Evolutionary conservation across 768 basidiomycete genomes (phyloP), one percentile per base, ranked within the genome.

Genomic region (Tylopilus vinaceipallidus): DNA sequence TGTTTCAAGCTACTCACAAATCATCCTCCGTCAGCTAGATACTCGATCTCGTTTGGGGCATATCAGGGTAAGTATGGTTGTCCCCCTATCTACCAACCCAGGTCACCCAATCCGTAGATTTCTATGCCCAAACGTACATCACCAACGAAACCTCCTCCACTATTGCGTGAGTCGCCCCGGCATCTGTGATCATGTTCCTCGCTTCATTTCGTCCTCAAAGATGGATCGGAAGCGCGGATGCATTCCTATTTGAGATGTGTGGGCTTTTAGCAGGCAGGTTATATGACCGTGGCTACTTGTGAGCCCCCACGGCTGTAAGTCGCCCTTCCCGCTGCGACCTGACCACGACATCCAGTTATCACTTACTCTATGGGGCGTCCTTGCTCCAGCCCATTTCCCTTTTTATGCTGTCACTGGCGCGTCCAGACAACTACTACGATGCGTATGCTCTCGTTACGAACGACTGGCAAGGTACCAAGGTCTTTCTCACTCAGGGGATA

Each of bases 241-340:
- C 79, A 10, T 73, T 76, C 45, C 62, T 81, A 16, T 64, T 75
- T 17, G 62, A 80, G 30, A 67, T 73, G 2, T 66, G 68, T 33
- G 78, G 79, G 1, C 60, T 79, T 23, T 44, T 76, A 37, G 68
- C 73, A 4, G 81, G 81, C 12, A 69, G 75, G 40, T 61, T 74
- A 6, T 79, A 78, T 55, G 81, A 82, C 42, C 69, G 69, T 19
- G 81, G 81, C 43, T 76, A 79, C 60, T 79, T 79, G 76, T 75
- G 56, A 56, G 73, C 53, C 16, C 38, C 24, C 16, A 23, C 11
- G n/a, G n/a, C 30, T 24, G 17, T 27, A 22, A 2, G 5, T 26
- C n/a, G 14, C 29, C 14, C 12, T 30, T 11, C 26, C 20, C 32
- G n/a, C 47, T 33, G 38, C 14, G 4, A 52, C 23, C 19, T 39